phyloP scores from a whole-genome alignment of 139 green algal species.

The Picochlorum sp. region DNA sequence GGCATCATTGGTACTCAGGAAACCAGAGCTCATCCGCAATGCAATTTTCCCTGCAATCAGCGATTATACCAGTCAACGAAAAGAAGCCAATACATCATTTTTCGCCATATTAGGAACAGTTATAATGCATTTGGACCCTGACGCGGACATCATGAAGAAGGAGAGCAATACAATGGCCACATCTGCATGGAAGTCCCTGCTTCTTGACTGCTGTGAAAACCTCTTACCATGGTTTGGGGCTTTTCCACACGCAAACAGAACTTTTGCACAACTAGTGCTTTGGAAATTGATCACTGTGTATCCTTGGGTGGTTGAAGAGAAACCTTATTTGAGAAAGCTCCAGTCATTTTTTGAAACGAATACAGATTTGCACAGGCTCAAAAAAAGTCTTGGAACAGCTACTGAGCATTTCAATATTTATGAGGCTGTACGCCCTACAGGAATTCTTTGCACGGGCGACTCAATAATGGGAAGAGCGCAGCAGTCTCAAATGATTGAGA shows the following conservation, averaged over 20 bases:
- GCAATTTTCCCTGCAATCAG: conserved; percentile 43
- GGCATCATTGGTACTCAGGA: conserved; percentile 41
- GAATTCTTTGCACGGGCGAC: too few relatives aligned
- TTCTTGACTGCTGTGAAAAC: conserved; percentile 15
- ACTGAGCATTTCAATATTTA: too few relatives aligned
- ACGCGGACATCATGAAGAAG: background rate
- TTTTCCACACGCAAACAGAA: conserved; percentile 54
- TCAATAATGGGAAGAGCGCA: too few relatives aligned
- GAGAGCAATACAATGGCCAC: background rate
- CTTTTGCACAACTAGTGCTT: conserved; percentile 34
- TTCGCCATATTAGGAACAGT: conserved; percentile 35
- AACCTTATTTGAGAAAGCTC: conserved; percentile 12
- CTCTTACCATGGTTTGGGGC: conserved; percentile 55
- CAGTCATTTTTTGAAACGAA: conserved; percentile 31
- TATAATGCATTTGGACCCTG: conserved; percentile 1
- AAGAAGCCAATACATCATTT: conserved; percentile 33
- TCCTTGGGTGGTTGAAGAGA: conserved; percentile 19
- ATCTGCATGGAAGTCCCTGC: conserved; percentile 7
- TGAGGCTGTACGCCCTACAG: too few relatives aligned
- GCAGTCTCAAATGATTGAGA: too few relatives aligned
- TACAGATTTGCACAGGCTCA: conserved; percentile 20
- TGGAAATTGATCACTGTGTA: conserved; percentile 28
- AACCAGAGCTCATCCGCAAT: conserved; percentile 22
- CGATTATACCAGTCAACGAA: conserved; percentile 27
- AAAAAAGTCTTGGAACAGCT: too few relatives aligned